Evolutionary conservation across 805 yeast genomes (phyloP), one percentile per base, ranked within the genome.

Genomic region (Teunomyces atbi): DNA sequence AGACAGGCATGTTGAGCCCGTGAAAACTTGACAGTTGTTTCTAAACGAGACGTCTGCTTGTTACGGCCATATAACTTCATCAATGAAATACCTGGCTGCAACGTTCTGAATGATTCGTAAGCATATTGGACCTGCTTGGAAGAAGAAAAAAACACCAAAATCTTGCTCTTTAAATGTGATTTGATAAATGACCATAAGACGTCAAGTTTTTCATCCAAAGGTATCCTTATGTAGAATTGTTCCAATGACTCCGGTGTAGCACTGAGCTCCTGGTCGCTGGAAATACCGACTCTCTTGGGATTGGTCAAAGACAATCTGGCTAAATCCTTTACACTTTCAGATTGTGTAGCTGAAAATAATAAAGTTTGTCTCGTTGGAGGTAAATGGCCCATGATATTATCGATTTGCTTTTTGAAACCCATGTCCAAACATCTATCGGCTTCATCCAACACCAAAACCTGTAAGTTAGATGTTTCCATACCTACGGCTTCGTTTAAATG

Each of bases 381-480:
- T 49, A 90, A 69, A 61, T 86, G 89, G 40, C 80, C 78, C 21
- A 90, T 68, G 45, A 90, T 90, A 26, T 84, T 85, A 61, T 91
- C 96, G 50, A 90, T 67, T 37, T 94, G 86, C 56, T 80, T 81
- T 60, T 83, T 83, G 74, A 90, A 90, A 6, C 97, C 97, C 96
- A 91, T 88, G 66, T 90, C 97, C 56, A 90, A 70, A 57, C 94
- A 88, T 54, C 97, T 73, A 61, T 90, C 97, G 0, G 97, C 97
- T 65, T 90, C 97, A 64, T 90, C 97, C 44, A 90, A 66, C 2
- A 90, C 90, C 38, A 90, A 68, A 60, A 85, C 78, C 64, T 90
- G 92, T 50, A 90, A 67, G 59, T 87, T 88, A 18, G 82, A 72
- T 7, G 85, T 69, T 56, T 85, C 91, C 62, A 90, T 77, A 1